A percentile compares a stretch with the other conserved stretches of the same genome.
phyloP scores from a whole-genome alignment of 495 filamentous ascomycete genomes.

The Podospora comata region DNA sequence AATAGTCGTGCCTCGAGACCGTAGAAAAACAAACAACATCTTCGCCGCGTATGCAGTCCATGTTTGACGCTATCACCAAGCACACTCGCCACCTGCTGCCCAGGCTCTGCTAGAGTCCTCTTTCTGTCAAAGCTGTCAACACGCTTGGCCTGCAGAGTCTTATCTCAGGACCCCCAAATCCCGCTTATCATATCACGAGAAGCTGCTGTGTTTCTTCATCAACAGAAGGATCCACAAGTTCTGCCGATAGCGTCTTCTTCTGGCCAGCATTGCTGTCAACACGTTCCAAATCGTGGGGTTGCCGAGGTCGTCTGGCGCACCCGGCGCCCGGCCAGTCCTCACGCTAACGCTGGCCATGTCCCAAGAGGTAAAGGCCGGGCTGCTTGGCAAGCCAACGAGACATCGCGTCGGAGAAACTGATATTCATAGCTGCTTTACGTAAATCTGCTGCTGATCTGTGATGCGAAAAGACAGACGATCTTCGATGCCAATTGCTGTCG shows the following conservation, averaged over 20 bases:
- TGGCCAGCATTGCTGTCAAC: neutral
- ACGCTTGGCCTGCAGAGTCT: constrained; percentile 1
- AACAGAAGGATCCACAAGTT: neutral
- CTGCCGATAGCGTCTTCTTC: neutral
- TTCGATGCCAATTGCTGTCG: neutral
- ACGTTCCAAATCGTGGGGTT: constrained; percentile 4
- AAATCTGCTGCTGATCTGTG: neutral
- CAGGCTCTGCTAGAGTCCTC: neutral
- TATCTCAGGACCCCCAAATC: neutral
- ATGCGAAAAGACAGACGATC: neutral
- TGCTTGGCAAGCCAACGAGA: constrained; percentile 3
- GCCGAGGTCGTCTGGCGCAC: constrained; percentile 2
- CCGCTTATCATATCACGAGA: constrained; percentile 1
- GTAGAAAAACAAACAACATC: neutral
- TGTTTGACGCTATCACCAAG: neutral
- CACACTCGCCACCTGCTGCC: neutral
- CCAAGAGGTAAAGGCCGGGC: neutral
- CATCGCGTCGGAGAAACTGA: constrained; percentile 4
- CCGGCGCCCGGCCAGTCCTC: neutral
- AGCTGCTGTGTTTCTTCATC: neutral
- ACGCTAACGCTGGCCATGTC: neutral
- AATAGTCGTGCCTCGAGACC: neutral
- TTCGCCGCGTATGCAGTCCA: neutral
- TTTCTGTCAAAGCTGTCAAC: neutral
- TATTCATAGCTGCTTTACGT: constrained; percentile 4